These are phyloP conservation scores for Erythrophleum ivorense DNA, from an alignment of 331 rosid species.

Conservation along the genomic window DNA sequence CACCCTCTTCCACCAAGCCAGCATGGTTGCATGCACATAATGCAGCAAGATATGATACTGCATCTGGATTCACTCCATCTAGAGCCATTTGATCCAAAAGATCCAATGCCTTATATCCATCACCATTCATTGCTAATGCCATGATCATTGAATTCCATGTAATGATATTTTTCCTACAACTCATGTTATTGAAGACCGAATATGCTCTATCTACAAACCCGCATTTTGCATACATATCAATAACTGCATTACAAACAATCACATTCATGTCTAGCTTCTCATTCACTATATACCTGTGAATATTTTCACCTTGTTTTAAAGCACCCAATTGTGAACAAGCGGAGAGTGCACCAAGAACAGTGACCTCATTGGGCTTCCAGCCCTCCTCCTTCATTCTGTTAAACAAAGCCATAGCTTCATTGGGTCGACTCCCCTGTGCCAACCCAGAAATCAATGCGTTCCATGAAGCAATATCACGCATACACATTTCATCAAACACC, in stretches of 20 bases:
- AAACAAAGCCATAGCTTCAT: conserved; percentile 68
- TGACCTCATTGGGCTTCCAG: conserved; percentile 73
- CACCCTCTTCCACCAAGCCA: conserved; percentile 81
- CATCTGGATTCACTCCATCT: conserved; percentile 56
- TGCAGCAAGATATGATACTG: conserved; percentile 75
- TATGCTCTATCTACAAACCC: conserved; percentile 74
- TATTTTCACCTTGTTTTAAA: conserved; percentile 56
- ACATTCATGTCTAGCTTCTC: conserved; percentile 61
- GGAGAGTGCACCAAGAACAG: conserved; percentile 70
- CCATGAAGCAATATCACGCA: conserved; percentile 76
- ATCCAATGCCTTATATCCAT: conserved; percentile 65
- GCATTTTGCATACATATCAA: conserved; percentile 88
- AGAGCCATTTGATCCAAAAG: conserved; percentile 62
- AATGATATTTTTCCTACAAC: conserved; percentile 58
- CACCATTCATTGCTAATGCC: conserved; percentile 84
- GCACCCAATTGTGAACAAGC: conserved; percentile 91
- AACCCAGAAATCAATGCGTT: conserved; percentile 80
- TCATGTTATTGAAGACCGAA: conserved; percentile 63
- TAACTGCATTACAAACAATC: conserved; percentile 80
- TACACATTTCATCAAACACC: conserved; percentile 74
- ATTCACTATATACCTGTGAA: conserved; percentile 57
- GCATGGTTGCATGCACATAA: conserved; percentile 89
- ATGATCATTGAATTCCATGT: conserved; percentile 87
- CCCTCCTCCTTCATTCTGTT: conserved; percentile 68
- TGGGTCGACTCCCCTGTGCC: conserved; percentile 79